Base-by-base conservation (phyloP, 2,329 filamentous ascomycete genomes). In the Magnaporthales sp. region DNA sequence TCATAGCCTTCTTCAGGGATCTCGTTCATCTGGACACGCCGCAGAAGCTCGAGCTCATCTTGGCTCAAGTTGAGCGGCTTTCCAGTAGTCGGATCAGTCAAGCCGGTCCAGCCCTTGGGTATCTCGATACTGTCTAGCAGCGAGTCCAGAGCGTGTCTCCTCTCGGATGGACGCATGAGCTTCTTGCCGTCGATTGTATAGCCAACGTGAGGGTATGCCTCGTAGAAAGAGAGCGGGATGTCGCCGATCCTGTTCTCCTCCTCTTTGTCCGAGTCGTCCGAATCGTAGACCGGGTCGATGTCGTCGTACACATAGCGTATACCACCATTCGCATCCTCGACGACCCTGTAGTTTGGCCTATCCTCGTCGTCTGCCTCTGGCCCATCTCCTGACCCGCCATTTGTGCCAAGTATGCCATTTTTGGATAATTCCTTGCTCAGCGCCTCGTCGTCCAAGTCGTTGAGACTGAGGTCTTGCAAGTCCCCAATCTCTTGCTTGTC, bases 141-240 rank as follows among this genome's bases (percentile, higher is more conserved):
- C 13, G 93, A 92, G 81, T 99, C 95, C 32, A 99, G 81, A 46
- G 95, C 95, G 76, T 97, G 91, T 30, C 38, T 66, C 65, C 94
- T 94, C 71, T 93, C 94, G 4, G 96, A 95, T 7, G 95, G 95
- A 65, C 95, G 90, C 89, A 97, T 91, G 70, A 99, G 97, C 78
- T 91, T 96, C 85, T 96, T 97, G 77, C 95, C 95, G 77, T 99
- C 96, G 80, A 99, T 98, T 73, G 97, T 92, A 79, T 99, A 99
- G 68, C 95, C 95, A 75, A 99, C 97, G 76, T 99, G 95, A 64
- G 95, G 95, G 76, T 97, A 99, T 46, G 92, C 91, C 77, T 99
- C 95, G 81, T 99, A 99, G 79, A 97, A 98, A 3, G 91, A 90
- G 64, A 98, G 81, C 5, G 93, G 92, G 68, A 99, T 99, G 75